Evolutionary conservation across 2,329 filamentous ascomycete species (phyloP), one percentile per base, ranked within the genome.

Genomic region (Escovopsis weberi): DNA sequence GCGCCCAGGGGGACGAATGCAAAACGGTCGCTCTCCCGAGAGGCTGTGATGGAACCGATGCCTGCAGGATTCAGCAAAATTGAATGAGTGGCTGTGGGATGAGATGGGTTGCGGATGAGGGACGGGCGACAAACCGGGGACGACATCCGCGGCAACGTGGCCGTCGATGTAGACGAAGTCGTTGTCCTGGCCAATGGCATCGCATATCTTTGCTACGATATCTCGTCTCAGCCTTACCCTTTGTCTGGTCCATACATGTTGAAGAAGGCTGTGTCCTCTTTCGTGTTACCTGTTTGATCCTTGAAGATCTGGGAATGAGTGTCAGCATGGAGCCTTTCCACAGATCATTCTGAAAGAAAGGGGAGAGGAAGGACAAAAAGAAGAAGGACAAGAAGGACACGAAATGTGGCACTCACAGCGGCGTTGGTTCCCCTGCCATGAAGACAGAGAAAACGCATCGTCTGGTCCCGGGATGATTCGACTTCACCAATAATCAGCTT

Each of bases 381-480:
- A 15, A 15, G 15, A 15, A 15, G 15, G 15, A 15, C 15, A 15
- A 15, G 15, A 15, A 23, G 23, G 23, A 23, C 23, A 23, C 23
- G 23, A 23, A 6, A 23, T 9, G 15, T 18, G 7, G 12, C 12
- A 28, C 42, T 12, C n/a, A 46, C 44, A 34, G 43, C 26, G 28
- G 37, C 38, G 19, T 35, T 37, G 15, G 28, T 39, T 6, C 26
- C 28, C 35, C 15, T 19, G 19, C 42, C 26, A 58, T 33, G 45
- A 4, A 42, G 19, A 19, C 38, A 37, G 36, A 49, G 23, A 34
- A 43, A 43, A 4, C 41, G 35, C 41, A 43, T 43, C 3, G 11
- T 32, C 2, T 11, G 8, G 28, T 6, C 28, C 6, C 6, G 23
- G 23, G 23, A 23, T 23, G 23, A 32, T 7, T 32, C 28, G 4